phyloP scores from a whole-genome alignment of 306 rosid species.

The Casuarina glauca region DNA sequence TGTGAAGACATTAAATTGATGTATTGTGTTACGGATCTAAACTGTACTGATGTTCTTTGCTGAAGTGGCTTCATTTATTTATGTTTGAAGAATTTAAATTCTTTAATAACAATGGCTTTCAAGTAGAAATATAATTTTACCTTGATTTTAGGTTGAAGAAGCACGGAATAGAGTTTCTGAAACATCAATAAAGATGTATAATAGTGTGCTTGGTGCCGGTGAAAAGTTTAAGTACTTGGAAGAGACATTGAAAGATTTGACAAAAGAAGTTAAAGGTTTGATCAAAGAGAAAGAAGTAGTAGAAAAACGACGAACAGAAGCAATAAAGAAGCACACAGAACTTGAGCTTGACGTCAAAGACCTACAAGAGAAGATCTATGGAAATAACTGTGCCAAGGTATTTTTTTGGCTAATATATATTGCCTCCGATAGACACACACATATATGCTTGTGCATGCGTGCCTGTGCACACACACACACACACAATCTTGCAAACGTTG shows the following conservation, averaged over 20 bases:
- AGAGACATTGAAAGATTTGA: constrained; percentile 71
- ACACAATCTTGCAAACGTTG: constrained; percentile 27
- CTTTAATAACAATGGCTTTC: constrained; percentile 2
- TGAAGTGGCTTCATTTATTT: not conserved
- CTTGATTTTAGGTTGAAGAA: constrained; percentile 73
- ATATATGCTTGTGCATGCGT: not conserved
- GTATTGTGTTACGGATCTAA: not conserved
- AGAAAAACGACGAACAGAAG: constrained; percentile 69
- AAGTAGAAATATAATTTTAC: constrained; percentile 18
- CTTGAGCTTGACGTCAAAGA: constrained; percentile 96
- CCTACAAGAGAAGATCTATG: constrained; percentile 74
- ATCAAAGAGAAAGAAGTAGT: constrained; percentile 79
- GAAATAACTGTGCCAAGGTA: constrained; percentile 73
- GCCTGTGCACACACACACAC: not conserved
- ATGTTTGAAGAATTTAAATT: not conserved
- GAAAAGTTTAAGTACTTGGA: constrained; percentile 88
- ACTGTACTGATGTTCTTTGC: not conserved
- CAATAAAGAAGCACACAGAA: constrained; percentile 73
- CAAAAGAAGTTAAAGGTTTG: constrained; percentile 77
- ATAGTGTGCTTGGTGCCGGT: constrained; percentile 88
- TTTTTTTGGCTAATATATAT: constrained; percentile 7
- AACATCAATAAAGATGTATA: constrained; percentile 73
- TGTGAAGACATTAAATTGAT: no score
- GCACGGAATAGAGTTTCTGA: constrained; percentile 80
- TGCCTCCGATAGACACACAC: not conserved